Evolutionary conservation across 2,329 filamentous ascomycete genomes (phyloP).

Genomic region (Neofusicoccum ribis): DNA sequence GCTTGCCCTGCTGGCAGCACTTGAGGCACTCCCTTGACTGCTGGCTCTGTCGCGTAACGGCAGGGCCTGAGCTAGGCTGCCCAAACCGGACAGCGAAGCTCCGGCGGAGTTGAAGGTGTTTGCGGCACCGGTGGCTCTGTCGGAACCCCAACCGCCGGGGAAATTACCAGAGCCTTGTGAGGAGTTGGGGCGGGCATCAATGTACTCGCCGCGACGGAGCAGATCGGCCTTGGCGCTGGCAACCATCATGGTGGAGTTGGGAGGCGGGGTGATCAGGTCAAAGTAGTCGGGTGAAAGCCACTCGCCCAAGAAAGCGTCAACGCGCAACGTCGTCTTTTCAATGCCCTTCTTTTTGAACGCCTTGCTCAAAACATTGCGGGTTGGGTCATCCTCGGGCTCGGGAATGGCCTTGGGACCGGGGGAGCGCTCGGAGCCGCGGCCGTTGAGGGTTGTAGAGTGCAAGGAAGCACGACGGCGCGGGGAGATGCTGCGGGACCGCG

Average conservation of each 20-base stretch:
- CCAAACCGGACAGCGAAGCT: conserved; percentile 30
- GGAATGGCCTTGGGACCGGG: conserved; percentile 33
- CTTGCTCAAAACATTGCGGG: conserved; percentile 36
- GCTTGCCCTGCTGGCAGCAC: conserved; percentile 30
- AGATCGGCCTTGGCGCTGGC: conserved; percentile 85
- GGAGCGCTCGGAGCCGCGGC: conserved; percentile 22
- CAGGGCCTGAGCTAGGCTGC: conserved; percentile 40
- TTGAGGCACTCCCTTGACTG: conserved; percentile 34
- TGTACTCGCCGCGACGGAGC: conserved; percentile 68
- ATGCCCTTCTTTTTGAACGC: conserved; percentile 35
- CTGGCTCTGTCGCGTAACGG: conserved; percentile 50
- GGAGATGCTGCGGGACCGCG: conserved; percentile 25
- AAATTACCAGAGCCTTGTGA: conserved; percentile 50
- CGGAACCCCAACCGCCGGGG: conserved; percentile 56
- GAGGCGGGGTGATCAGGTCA: conserved; percentile 86
- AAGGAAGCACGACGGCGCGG: conserved; percentile 13
- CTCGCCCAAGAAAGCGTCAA: conserved; percentile 93
- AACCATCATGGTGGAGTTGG: conserved; percentile 82
- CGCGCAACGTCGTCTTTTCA: conserved; percentile 57
- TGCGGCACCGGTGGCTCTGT: conserved; percentile 18
- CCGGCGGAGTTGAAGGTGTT: conserved; percentile 23
- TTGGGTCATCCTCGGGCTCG: conserved; percentile 40
- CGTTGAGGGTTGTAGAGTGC: conserved; percentile 16
- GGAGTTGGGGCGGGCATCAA: conserved; percentile 46
- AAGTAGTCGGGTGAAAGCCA: conserved; percentile 95